phyloP scores from a whole-genome alignment of 2,329 filamentous ascomycete genomes.

The Stemphylium lycopersici region DNA sequence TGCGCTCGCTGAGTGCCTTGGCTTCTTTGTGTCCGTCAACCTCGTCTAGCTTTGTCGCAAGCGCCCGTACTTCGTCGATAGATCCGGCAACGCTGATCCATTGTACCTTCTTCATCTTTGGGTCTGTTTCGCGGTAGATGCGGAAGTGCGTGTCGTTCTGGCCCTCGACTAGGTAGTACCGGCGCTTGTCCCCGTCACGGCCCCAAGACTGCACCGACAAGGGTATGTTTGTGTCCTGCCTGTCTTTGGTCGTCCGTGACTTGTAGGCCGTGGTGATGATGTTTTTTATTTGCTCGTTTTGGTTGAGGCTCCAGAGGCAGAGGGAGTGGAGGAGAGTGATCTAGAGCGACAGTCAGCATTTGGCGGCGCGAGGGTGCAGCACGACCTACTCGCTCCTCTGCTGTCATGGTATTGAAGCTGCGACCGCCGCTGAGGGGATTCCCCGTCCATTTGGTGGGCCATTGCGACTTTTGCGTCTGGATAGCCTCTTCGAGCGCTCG shows the following conservation, averaged over 20 bases:
- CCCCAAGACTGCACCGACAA: constrained; percentile 92
- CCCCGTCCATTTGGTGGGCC: constrained; percentile 82
- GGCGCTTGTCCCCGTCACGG: constrained; percentile 83
- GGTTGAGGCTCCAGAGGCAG: constrained; percentile 85
- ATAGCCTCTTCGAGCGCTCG: constrained; percentile 94
- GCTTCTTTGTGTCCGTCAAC: constrained; percentile 83
- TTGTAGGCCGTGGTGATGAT: constrained; percentile 76
- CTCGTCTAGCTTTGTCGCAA: constrained; percentile 77
- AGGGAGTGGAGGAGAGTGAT: constrained; percentile 82
- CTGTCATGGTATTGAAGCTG: constrained; percentile 81
- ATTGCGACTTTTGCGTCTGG: constrained; percentile 82
- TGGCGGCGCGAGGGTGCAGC: background rate
- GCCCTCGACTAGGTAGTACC: constrained; percentile 93
- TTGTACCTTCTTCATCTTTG: constrained; percentile 73
- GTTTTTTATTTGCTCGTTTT: constrained; percentile 80
- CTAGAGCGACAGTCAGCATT: constrained; percentile 56
- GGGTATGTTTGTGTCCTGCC: constrained; percentile 79
- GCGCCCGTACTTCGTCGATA: constrained; percentile 80
- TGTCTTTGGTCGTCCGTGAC: constrained; percentile 80
- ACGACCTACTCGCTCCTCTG: constrained; percentile 75
- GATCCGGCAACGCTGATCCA: constrained; percentile 94
- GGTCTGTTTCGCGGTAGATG: constrained; percentile 92
- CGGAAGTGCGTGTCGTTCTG: constrained; percentile 93
- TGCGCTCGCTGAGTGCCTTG: constrained; percentile 76
- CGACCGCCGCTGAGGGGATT: constrained; percentile 82